A percentile compares a stretch with the other conserved stretches of the same genome.
phyloP scores from a whole-genome alignment of 2,329 filamentous ascomycete genomes.

The Gremmenia infestans region DNA sequence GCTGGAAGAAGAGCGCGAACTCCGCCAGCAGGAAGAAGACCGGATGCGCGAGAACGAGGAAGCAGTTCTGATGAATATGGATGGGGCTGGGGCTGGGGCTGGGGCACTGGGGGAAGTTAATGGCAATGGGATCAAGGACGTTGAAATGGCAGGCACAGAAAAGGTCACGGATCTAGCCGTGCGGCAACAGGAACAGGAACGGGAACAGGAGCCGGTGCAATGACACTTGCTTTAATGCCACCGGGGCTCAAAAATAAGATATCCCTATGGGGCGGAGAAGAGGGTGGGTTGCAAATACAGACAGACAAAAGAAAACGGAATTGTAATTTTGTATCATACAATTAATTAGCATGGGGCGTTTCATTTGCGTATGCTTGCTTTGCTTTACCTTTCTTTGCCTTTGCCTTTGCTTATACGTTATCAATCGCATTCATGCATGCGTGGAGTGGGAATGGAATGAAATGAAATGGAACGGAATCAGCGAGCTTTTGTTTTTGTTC shows the following conservation, averaged over 20 bases:
- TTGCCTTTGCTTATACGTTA: not conserved
- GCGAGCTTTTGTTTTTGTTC: no score
- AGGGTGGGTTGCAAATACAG: not conserved
- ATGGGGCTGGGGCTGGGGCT: slow-evolving; percentile 1
- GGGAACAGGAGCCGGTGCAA: not conserved
- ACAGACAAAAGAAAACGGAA: not conserved
- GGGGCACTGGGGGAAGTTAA: not conserved
- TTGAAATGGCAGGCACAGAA: not conserved
- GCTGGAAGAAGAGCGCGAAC: slow-evolving; percentile 20
- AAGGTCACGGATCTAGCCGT: not conserved
- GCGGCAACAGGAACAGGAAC: no score
- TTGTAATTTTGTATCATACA: slow-evolving; percentile 4
- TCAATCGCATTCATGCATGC: not conserved
- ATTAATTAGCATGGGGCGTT: not conserved
- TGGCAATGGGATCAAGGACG: not conserved
- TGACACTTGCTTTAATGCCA: not conserved
- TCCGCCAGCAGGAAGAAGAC: slow-evolving; percentile 27
- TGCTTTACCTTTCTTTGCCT: not conserved
- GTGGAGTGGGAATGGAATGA: no score
- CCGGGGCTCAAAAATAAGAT: not conserved
- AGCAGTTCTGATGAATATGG: slow-evolving; percentile 25
- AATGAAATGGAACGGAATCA: no score
- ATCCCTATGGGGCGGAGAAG: not conserved
- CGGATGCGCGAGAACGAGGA: slow-evolving; percentile 30
- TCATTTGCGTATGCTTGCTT: not conserved